Conservation (phyloP, 768 basidiomycete species). For the Mycena crocata region DNA sequence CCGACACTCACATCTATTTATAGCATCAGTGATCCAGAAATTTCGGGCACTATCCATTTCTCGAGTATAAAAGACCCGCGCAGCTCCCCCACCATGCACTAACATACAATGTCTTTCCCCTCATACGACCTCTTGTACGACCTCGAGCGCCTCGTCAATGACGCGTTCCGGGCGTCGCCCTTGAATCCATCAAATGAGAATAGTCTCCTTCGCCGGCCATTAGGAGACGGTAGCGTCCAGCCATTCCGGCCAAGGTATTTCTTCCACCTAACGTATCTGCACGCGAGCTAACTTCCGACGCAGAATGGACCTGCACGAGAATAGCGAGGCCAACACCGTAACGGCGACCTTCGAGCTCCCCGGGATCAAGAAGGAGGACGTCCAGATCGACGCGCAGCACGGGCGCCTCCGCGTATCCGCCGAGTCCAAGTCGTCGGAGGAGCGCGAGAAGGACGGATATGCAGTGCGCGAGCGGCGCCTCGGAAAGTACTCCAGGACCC, state of each 20-base stretch:
- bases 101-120: slow-evolving; percentile 22
- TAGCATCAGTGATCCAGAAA: neutral
- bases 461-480: slow-evolving; percentile 61
- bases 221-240: slow-evolving; percentile 32
- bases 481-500: slow-evolving; percentile 57
- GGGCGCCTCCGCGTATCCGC: slow-evolving; percentile 64
- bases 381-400: slow-evolving; percentile 63
- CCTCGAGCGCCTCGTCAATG: slow-evolving; percentile 55
- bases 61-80: slow-evolving; percentile 12
- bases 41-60: neutral
- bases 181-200: slow-evolving; percentile 8
- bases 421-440: slow-evolving; percentile 49
- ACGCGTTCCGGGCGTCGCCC: slow-evolving; percentile 35
- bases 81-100: neutral
- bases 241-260: slow-evolving; percentile 50
- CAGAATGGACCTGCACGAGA: slow-evolving; percentile 70
- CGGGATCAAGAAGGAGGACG: slow-evolving; percentile 61
- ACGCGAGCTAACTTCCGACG: neutral
- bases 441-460: slow-evolving; percentile 51
- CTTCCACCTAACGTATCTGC: slow-evolving; percentile 3
- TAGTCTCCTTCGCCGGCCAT: slow-evolving; percentile 2
- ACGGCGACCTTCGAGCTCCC: slow-evolving; percentile 71
- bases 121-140: slow-evolving; percentile 55
- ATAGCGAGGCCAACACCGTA: slow-evolving; percentile 57
- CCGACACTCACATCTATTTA: neutral